These are phyloP conservation scores for Pisolithus tinctorius DNA, from an alignment of 768 basidiomycete species.

Conservation along the genomic window DNA sequence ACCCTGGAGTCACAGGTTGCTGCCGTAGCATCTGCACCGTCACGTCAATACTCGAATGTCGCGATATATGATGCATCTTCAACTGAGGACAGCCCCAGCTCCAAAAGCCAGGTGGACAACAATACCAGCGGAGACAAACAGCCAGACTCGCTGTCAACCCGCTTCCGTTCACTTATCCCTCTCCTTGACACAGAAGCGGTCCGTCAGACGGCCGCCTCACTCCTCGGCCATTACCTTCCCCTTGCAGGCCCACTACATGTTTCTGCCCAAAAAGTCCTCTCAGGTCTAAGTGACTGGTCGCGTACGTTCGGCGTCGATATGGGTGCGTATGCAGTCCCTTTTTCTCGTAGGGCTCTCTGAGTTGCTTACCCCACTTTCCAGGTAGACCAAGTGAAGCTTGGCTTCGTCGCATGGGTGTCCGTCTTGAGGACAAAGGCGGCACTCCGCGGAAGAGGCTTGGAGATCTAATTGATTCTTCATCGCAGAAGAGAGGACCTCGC, in stretches of 20 bases:
- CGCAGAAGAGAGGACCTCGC: neutral
- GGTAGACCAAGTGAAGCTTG: neutral
- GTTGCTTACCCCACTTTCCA: neutral
- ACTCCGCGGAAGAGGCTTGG: neutral
- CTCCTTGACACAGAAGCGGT: conserved; percentile 45
- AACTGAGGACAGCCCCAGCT: neutral
- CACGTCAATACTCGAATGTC: neutral
- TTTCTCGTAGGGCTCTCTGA: neutral
- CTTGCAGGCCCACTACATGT: conserved; percentile 43
- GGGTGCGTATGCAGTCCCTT: neutral
- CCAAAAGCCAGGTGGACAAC: neutral
- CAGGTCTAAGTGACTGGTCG: conserved; percentile 60
- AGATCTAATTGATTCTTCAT: neutral
- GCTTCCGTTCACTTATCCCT: conserved; percentile 24
- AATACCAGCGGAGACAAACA: conserved; percentile 1
- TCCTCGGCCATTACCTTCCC: conserved; percentile 67
- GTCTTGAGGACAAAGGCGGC: neutral
- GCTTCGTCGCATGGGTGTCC: neutral
- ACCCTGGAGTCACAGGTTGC: conserved; percentile 42
- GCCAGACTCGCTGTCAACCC: conserved; percentile 9
- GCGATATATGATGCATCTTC: neutral
- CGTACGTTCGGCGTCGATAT: conserved; percentile 12
- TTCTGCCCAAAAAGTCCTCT: conserved; percentile 37
- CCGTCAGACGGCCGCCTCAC: conserved; percentile 54
- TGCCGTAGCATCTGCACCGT: conserved; percentile 31